Base-by-base conservation (phyloP, 192 early-diverging fungal genomes). In the Coemansia asiatica region DNA sequence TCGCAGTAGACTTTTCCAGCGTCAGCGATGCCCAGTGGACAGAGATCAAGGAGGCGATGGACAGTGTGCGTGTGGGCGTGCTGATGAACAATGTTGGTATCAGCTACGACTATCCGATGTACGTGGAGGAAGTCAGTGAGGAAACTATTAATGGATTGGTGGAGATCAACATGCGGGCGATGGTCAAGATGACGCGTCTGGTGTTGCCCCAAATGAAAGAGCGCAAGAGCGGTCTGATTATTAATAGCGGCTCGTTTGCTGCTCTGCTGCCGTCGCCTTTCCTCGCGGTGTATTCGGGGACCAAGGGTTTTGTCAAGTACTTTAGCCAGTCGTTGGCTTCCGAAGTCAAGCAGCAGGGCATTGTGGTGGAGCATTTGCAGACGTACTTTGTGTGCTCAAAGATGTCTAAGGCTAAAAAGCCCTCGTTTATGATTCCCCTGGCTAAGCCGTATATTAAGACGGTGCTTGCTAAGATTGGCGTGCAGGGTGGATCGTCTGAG, bases 361-460 rank as follows among this genome's bases (percentile, higher is more conserved):
- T 98, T 23, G 78, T 89, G 23, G 95, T 98, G 28, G 88, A 98
- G 85, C 89, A 94, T 80, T 66, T 97, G 66, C 96, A 95, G 72
- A 94, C 94, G 23, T 97, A 92, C 82, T 98, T 97, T 90, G 95
- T 98, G 67, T 87, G 89, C 56, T 92, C 97, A 12, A 85, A 87
- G 54, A 97, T 98, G 97, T 90, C 89, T 62, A 97, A 97, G 84
- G 95, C 97, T 56, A 76, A 92, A 48, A 86, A 83, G 63, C 81
- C 94, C n/a, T 85, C 76, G n/a, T 87, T 88, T 55, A 57, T 92
- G 47, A 89, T 94, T 27, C 96, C 96, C 8, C 76, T 88, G 64
- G 86, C 95, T 23, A 87, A 87, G 63, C 82, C 84, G 21, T 98
- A 93, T 79, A 94, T 95, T 44, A 66, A 77, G 22, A 61, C 72